A percentile compares a stretch with the other conserved stretches of the same genome.
phyloP scores from a whole-genome alignment of 768 basidiomycete species.

The Boletus speciosus region DNA sequence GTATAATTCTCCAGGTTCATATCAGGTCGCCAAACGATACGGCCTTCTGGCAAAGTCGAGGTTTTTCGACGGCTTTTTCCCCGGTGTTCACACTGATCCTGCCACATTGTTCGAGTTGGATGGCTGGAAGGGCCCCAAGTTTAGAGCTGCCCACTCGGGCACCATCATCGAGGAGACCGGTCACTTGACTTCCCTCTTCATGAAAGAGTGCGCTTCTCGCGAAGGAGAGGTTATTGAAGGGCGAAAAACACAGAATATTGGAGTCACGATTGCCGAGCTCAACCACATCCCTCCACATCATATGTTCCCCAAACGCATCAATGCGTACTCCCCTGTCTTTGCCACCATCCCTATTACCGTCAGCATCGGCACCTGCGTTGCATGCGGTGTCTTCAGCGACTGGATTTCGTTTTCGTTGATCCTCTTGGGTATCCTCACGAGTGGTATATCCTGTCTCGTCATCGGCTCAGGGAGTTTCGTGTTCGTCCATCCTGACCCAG shows the following conservation, averaged over 20 bases:
- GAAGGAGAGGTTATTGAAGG: constrained; percentile 18
- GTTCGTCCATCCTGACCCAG: constrained; percentile 26
- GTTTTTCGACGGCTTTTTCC: constrained; percentile 34
- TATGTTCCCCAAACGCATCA: constrained; percentile 20
- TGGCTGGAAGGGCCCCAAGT: constrained; percentile 32
- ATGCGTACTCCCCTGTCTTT: constrained; percentile 19
- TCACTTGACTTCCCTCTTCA: constrained; percentile 31
- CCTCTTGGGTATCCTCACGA: constrained; percentile 32
- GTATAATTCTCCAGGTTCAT: constrained; percentile 39
- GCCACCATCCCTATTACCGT: constrained; percentile 31
- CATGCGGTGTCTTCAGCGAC: constrained; percentile 29
- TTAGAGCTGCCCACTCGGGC: constrained; percentile 32
- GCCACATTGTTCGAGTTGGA: constrained; percentile 31
- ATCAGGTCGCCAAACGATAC: constrained; percentile 33
- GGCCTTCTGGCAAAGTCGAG: constrained; percentile 32
- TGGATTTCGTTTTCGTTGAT: constrained; percentile 36
- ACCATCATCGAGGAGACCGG: constrained; percentile 29
- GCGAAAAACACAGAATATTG: constrained; percentile 22
- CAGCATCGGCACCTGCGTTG: constrained; percentile 27
- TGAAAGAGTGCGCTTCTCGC: constrained; percentile 19
- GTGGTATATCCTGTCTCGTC: constrained; percentile 31
- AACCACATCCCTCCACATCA: constrained; percentile 15
- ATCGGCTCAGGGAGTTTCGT: constrained; percentile 32
- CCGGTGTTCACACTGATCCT: constrained; percentile 33
- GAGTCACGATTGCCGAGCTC: constrained; percentile 30